Percentiles rank a stretch among this genome's conserved stretches.
These are phyloP conservation scores for Ceratobasidium theobromae DNA, from an alignment of 1,284 basidiomycete genomes.

Conservation along the genomic window DNA sequence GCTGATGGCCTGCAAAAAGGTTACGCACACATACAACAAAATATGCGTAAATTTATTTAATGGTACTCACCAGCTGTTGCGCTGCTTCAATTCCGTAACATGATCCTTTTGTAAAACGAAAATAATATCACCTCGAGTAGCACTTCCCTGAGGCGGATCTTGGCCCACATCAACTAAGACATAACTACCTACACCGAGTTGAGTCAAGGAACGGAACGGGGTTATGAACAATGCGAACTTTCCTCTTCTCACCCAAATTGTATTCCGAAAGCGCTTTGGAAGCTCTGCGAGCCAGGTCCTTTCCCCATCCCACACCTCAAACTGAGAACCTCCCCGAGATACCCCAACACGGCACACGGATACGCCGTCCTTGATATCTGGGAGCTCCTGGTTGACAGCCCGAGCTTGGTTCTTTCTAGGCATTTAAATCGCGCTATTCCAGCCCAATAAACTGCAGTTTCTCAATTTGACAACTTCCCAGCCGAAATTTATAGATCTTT, in stretches of 20 bases:
- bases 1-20: not conserved
- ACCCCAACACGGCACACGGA: conserved; percentile 6
- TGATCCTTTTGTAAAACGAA: conserved; percentile 20
- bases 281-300: conserved; percentile 7
- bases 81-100: not conserved
- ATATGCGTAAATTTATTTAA: too few relatives aligned
- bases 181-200: not conserved
- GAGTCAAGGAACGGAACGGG: not conserved
- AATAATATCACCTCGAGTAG: not conserved
- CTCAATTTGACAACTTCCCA: not conserved
- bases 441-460: not conserved
- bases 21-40: too few relatives aligned
- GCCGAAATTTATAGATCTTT: not conserved
- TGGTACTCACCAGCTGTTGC: not conserved
- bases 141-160: not conserved
- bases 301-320: conserved; percentile 24
- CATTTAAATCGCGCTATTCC: not conserved
- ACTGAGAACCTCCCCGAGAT: conserved; percentile 23
- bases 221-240: not conserved
- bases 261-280: conserved; percentile 23
- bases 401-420: conserved; percentile 15
- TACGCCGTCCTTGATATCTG: conserved; percentile 16
- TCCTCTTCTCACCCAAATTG: conserved; percentile 19
- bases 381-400: conserved; percentile 2
- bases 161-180: not conserved